Evolutionary conservation across 2,329 filamentous ascomycete species (phyloP).

Genomic region (Westerdykella ornata): DNA sequence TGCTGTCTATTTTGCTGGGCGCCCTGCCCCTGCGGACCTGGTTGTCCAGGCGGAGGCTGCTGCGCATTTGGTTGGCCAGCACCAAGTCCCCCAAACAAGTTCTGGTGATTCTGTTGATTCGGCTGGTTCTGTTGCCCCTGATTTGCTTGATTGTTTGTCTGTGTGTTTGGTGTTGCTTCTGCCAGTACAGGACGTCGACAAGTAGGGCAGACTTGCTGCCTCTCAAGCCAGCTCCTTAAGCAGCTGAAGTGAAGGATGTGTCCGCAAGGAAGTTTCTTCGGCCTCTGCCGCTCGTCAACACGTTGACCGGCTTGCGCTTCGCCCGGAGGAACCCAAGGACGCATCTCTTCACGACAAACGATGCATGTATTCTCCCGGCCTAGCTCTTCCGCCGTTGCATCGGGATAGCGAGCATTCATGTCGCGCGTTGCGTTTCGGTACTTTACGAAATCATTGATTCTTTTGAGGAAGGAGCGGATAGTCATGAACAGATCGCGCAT

Average conservation of each 20-base stretch:
- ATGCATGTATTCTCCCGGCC: constrained; percentile 88
- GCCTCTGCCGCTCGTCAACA: constrained; percentile 74
- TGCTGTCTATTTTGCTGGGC: constrained; percentile 19
- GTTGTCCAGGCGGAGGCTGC: constrained; percentile 13
- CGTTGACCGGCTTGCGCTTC: constrained; percentile 33
- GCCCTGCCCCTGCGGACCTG: constrained; percentile 5
- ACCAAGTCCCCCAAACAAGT: not conserved
- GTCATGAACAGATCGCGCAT: constrained; percentile 94
- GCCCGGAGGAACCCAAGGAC: constrained; percentile 58
- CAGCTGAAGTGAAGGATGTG: constrained; percentile 94
- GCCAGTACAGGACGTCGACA: constrained; percentile 75
- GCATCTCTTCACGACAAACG: constrained; percentile 95
- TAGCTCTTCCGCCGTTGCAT: constrained; percentile 83
- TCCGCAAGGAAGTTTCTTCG: constrained; percentile 94
- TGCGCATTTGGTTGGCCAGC: not conserved
- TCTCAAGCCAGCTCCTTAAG: constrained; percentile 91
- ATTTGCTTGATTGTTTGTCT: constrained; percentile 22
- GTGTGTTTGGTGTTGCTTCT: constrained; percentile 23
- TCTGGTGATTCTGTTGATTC: constrained; percentile 10
- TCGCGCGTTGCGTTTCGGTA: constrained; percentile 88
- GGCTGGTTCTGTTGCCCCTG: constrained; percentile 17
- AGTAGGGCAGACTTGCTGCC: constrained; percentile 94
- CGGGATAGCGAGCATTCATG: constrained; percentile 85
- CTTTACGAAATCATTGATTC: constrained; percentile 78
- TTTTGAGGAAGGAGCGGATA: constrained; percentile 80